Percentiles rank a stretch among this genome's conserved stretches.
These are phyloP conservation scores for Fusarium ramigenum DNA, from an alignment of 2,329 filamentous ascomycete genomes.

Conservation along the genomic window DNA sequence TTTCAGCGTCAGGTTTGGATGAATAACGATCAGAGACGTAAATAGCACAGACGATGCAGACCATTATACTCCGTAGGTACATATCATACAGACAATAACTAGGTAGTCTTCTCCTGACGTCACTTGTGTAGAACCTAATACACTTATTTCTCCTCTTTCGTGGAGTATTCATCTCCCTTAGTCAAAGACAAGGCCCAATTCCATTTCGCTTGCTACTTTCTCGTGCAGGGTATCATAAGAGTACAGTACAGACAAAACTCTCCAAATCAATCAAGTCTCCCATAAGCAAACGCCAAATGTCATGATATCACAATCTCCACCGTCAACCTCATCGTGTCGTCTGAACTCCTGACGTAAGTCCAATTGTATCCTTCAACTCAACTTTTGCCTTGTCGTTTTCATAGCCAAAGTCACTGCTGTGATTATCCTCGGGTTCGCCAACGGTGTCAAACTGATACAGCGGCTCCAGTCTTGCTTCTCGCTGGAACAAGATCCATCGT, in stretches of 20 bases:
- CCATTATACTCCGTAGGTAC: not conserved
- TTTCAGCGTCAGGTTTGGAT: not conserved
- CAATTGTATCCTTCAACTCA: slow-evolving; percentile 51
- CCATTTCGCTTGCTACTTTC: slow-evolving; percentile 34
- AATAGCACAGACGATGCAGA: not conserved
- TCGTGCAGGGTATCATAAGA: slow-evolving; percentile 41
- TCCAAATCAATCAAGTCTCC: slow-evolving; percentile 19
- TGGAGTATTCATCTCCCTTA: slow-evolving; percentile 8
- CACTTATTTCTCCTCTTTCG: not conserved
- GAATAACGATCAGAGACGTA: slow-evolving; percentile 5
- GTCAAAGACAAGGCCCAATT: slow-evolving; percentile 20
- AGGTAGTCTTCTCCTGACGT: slow-evolving; percentile 19
- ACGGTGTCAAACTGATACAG: slow-evolving; percentile 54
- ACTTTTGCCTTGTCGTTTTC: slow-evolving; percentile 52
- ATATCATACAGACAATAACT: not conserved
- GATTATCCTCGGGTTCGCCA: slow-evolving; percentile 45
- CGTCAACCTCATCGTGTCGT: slow-evolving; percentile 10
- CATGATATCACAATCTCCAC: slow-evolving; percentile 6
- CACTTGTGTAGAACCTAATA: not conserved
- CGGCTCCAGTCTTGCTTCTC: slow-evolving; percentile 52
- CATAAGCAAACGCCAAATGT: slow-evolving; percentile 25
- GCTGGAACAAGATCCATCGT: slow-evolving; percentile 63
- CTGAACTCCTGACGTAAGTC: slow-evolving; percentile 41
- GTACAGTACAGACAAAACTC: slow-evolving; percentile 17
- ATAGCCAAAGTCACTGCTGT: slow-evolving; percentile 44